These are phyloP conservation scores for Calocybe gangraenosa DNA, from an alignment of 768 basidiomycete species.

Conservation along the genomic window DNA sequence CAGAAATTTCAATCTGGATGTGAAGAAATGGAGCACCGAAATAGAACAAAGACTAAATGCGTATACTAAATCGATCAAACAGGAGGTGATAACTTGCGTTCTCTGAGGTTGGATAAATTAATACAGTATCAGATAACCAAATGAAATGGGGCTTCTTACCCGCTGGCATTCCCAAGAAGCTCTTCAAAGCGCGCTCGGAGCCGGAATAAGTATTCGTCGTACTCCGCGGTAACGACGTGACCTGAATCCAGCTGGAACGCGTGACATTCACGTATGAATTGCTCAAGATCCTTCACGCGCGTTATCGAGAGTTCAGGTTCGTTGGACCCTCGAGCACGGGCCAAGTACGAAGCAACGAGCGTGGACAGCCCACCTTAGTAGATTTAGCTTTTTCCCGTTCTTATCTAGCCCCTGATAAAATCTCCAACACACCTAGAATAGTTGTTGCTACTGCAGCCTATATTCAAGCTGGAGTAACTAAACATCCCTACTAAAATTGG, in stretches of 20 bases:
- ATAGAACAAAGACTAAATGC: no score
- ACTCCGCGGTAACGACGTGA: slow-evolving; percentile 29
- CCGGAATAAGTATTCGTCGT: slow-evolving; percentile 30
- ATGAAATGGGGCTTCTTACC: slow-evolving; percentile 19
- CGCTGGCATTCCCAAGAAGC: slow-evolving; percentile 38
- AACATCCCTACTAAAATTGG: no score
- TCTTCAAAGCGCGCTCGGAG: slow-evolving; percentile 43
- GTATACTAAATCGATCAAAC: not conserved
- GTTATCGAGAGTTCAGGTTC: slow-evolving; percentile 62
- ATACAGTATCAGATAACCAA: not conserved
- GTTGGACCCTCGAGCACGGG: slow-evolving; percentile 62
- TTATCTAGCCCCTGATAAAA: not conserved
- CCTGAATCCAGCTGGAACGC: slow-evolving; percentile 61
- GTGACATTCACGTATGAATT: slow-evolving; percentile 59
- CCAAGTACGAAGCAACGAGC: slow-evolving; percentile 67
- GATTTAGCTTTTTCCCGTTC: not conserved
- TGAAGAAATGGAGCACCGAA: no score
- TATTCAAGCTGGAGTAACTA: no score
- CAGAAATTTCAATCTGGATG: no score
- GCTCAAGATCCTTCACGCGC: slow-evolving; percentile 58
- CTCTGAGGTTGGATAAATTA: not conserved
- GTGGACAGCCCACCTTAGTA: slow-evolving; percentile 57
- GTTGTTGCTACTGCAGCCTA: slow-evolving; percentile 35
- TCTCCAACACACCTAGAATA: slow-evolving; percentile 28
- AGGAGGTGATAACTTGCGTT: not conserved